A percentile compares a stretch with the other conserved stretches of the same genome.
Conservation (phyloP, 805 yeast species). For the Ogataea glucozyma region DNA sequence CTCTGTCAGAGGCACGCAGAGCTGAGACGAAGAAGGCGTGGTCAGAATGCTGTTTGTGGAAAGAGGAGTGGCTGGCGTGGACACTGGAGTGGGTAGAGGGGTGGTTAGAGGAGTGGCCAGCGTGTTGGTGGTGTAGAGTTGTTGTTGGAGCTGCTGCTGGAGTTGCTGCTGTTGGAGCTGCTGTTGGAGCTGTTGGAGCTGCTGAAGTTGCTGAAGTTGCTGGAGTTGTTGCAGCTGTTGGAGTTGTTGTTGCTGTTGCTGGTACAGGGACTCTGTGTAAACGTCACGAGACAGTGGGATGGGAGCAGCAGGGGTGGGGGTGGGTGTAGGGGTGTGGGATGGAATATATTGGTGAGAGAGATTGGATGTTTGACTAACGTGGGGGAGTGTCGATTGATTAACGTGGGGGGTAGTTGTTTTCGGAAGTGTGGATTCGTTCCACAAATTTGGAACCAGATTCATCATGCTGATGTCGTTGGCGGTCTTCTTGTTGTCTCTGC, state of each 20-base stretch:
- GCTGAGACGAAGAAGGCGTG: conserved; percentile 5
- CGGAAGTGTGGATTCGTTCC: too few species aligned
- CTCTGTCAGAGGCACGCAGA: conserved; percentile 36
- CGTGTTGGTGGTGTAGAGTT: conserved; percentile 1
- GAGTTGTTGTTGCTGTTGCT: conserved; percentile 4
- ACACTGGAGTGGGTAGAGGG: background rate
- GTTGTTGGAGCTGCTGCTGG: conserved; percentile 6
- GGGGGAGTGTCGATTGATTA: too few species aligned
- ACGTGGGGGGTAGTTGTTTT: too few species aligned
- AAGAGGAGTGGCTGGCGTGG: conserved; percentile 4
- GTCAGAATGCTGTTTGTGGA: conserved; percentile 3
- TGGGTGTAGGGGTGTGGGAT: too few species aligned
- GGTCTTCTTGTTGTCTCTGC: background rate
- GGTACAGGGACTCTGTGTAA: background rate
- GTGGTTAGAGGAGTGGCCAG: conserved; percentile 2
- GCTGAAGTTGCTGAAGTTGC: conserved; percentile 10
- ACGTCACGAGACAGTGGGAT: too few species aligned
- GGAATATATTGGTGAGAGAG: too few species aligned
- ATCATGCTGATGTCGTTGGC: conserved; percentile 21
- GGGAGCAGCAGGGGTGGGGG: too few species aligned
- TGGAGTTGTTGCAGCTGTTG: conserved; percentile 10
- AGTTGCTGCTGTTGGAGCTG: conserved; percentile 4
- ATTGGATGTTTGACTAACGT: too few species aligned
- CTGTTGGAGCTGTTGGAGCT: conserved; percentile 4
- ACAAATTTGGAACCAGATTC: conserved; percentile 29